phyloP scores from a whole-genome alignment of 148 eudicot species.

The Fagopyrum homotropicum region DNA sequence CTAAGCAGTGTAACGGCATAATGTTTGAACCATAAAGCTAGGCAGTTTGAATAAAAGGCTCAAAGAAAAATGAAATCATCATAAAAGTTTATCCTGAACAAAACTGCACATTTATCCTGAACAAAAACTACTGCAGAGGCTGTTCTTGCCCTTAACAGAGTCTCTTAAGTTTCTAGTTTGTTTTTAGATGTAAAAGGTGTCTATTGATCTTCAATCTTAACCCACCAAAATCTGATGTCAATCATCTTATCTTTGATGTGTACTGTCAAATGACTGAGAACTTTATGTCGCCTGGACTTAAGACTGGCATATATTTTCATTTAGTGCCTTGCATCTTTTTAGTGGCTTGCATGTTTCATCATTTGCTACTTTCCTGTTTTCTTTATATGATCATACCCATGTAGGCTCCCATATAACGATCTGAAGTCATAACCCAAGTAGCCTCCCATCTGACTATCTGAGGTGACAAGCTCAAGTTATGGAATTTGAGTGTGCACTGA shows the following conservation, averaged over 20 bases:
- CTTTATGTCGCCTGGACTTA: background rate
- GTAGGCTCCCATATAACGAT: no score
- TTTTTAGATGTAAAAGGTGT: background rate
- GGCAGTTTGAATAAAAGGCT: background rate
- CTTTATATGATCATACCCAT: no score
- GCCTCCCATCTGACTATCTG: constrained; percentile 7
- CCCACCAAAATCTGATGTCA: background rate
- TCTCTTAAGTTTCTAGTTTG: background rate
- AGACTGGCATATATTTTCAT: background rate
- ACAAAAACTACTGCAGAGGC: background rate
- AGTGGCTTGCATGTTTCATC: background rate
- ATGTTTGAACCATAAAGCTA: background rate
- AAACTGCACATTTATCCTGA: background rate
- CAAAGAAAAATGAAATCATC: background rate
- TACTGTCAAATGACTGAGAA: background rate
- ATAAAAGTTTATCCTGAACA: background rate
- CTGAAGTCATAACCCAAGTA: background rate
- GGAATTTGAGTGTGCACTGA: background rate
- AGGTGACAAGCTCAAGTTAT: background rate
- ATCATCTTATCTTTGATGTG: background rate
- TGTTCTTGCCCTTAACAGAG: background rate
- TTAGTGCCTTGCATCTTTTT: background rate
- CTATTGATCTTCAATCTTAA: background rate
- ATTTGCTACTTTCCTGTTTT: background rate
- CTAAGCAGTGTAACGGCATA: no score